Evolutionary conservation across 2,329 filamentous ascomycete genomes (phyloP), one percentile per base, ranked within the genome.

Genomic region (Pezicula carpinea): DNA sequence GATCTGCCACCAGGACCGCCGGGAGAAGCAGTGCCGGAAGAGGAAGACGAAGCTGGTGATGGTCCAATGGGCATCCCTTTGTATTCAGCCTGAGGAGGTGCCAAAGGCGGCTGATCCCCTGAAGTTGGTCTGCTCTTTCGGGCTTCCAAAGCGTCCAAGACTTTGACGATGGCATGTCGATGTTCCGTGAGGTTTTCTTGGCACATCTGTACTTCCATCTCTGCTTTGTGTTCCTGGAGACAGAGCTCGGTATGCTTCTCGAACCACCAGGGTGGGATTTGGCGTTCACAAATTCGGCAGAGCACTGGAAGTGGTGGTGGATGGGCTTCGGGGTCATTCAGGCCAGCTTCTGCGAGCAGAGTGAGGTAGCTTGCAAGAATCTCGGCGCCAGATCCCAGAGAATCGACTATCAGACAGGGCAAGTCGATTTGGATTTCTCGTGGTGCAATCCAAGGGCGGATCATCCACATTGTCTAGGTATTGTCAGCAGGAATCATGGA

Each of bases 251-350:
- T 96, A 65, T 99, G 93, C 67, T 97, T 99, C 69, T 99, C 93
- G 59, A 99, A 99, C 95, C 93, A 99, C 93, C 93, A 99, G 0
- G 92, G 90, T 4, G 89, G 89, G 51, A 99, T 97, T 53, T 96
- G 89, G 45, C 93, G 88, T 65, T 99, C 93, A 66, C 93, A 99
- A 46, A 99, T 97, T 44, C 93, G 89, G 66, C 93, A 99, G 14
- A 99, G 79, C 4, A 97, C 86, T 0, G 90, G 89, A 10, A 83
- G 75, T 0, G 92, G 90, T 3, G 89, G 89, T 8, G 89, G 83
- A 63, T 91, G 84, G 59, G 85, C 82, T 42, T 80, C 79, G 17
- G 87, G 83, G 53, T 87, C 89, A 34, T 87, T 85, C 22, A 84
- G 75, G 42, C 87, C 89, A 34, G 83, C 82, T 64, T 99, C 93